A percentile compares a stretch with the other conserved stretches of the same genome.
Evolutionary conservation across 2,329 filamentous ascomycete species (phyloP).

Genomic region (Colletotrichum sp.): DNA sequence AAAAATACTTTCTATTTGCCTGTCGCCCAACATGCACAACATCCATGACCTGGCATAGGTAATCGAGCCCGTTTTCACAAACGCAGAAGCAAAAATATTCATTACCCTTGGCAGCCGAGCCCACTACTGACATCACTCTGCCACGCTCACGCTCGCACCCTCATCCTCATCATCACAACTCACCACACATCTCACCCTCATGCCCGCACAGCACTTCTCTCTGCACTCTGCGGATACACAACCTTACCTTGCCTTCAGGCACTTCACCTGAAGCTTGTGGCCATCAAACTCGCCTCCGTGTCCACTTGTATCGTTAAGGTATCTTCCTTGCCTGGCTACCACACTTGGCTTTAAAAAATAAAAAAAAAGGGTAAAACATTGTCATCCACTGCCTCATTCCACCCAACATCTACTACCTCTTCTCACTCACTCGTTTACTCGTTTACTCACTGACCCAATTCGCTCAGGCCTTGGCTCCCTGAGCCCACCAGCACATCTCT

Average conservation of each 20-base stretch:
- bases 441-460: background rate
- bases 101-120: background rate
- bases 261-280: background rate
- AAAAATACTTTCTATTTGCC: background rate
- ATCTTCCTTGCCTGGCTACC: background rate
- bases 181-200: background rate
- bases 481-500: background rate
- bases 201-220: background rate
- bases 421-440: background rate
- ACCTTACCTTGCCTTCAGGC: background rate
- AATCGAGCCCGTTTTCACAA: background rate
- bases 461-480: background rate
- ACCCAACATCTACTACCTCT: background rate
- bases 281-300: background rate
- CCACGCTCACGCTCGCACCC: background rate
- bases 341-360: background rate
- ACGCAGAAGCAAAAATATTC: background rate
- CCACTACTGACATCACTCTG: conserved; percentile 14
- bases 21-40: background rate
- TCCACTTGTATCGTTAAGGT: background rate
- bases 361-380: background rate
- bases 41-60: background rate
- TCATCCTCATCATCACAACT: background rate
- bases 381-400: background rate
- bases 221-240: background rate